These are phyloP conservation scores for Agaricus blazei DNA, from an alignment of 768 basidiomycete species.

Conservation along the genomic window DNA sequence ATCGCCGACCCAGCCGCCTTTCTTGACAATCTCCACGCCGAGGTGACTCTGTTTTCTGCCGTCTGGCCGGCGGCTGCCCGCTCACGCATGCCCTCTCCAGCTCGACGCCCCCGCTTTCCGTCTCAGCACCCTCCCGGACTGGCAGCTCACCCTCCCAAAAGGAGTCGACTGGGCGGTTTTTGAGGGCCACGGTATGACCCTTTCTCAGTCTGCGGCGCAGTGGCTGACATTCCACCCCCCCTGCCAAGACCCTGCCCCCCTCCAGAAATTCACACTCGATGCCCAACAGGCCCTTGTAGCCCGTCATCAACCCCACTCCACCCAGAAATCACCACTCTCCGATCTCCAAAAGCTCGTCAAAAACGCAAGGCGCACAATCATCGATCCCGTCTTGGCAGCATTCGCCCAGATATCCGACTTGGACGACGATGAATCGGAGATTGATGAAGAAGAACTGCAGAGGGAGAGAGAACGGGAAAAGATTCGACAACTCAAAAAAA, in stretches of 20 bases:
- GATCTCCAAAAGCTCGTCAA: constrained; percentile 56
- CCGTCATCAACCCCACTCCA: constrained; percentile 31
- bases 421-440: constrained; percentile 26
- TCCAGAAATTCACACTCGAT: constrained; percentile 41
- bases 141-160: constrained; percentile 37
- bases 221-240: neutral
- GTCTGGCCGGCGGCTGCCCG: neutral
- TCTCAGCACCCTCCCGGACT: constrained; percentile 42
- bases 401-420: constrained; percentile 28
- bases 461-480: constrained; percentile 46
- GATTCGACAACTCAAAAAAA: constrained; percentile 51
- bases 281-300: constrained; percentile 26
- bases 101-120: constrained; percentile 29
- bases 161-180: constrained; percentile 63
- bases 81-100: constrained; percentile 9
- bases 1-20: constrained; percentile 29
- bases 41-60: constrained; percentile 23
- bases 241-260: constrained; percentile 45
- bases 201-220: neutral
- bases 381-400: constrained; percentile 42
- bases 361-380: constrained; percentile 40
- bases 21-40: constrained; percentile 22
- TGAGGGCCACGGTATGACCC: constrained; percentile 44
- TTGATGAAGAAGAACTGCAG: constrained; percentile 29
- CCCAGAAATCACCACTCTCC: constrained; percentile 42